Evolutionary conservation across 2,329 filamentous ascomycete genomes (phyloP).

Genomic region (Trichophyton schoenleinii): DNA sequence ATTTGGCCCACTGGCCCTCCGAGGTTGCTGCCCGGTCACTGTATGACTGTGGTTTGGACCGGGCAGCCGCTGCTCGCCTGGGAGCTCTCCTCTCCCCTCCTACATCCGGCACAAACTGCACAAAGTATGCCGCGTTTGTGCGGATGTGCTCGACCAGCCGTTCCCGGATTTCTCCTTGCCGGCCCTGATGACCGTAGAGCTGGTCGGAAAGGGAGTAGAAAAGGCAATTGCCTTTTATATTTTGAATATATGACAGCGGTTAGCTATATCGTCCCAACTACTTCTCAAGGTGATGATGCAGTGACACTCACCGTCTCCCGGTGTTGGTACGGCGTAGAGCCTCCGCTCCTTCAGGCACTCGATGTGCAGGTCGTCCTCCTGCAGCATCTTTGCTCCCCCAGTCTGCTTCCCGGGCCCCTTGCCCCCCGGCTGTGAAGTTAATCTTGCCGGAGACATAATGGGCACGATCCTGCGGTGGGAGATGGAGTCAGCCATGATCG

Average conservation of each 20-base stretch:
- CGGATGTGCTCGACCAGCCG: slow-evolving; percentile 51
- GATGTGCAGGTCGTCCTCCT: slow-evolving; percentile 26
- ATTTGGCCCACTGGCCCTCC: slow-evolving; percentile 45
- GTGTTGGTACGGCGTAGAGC: slow-evolving; percentile 47
- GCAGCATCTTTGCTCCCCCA: slow-evolving; percentile 13
- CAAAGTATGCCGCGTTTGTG: slow-evolving; percentile 48
- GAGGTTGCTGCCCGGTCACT: slow-evolving; percentile 39
- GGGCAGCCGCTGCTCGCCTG: slow-evolving; percentile 36
- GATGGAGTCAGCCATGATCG: slow-evolving; percentile 28
- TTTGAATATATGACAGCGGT: neutral
- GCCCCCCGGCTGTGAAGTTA: slow-evolving; percentile 15
- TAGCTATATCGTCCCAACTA: slow-evolving; percentile 4
- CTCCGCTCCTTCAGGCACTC: slow-evolving; percentile 40
- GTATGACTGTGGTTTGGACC: slow-evolving; percentile 28
- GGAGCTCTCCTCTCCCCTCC: slow-evolving; percentile 47
- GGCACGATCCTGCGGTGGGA: slow-evolving; percentile 32
- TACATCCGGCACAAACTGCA: slow-evolving; percentile 47
- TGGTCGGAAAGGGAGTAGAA: slow-evolving; percentile 58
- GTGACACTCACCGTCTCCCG: slow-evolving; percentile 48
- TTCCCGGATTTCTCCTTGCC: slow-evolving; percentile 47
- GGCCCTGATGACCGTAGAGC: slow-evolving; percentile 48
- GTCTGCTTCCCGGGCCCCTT: slow-evolving; percentile 7
- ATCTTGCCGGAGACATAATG: slow-evolving; percentile 22
- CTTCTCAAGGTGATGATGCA: slow-evolving; percentile 10
- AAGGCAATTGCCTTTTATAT: slow-evolving; percentile 51